Percentiles rank a stretch among this genome's conserved stretches.
Evolutionary conservation across 2,329 filamentous ascomycete genomes (phyloP).

Genomic region (Colletotrichum simmondsii): DNA sequence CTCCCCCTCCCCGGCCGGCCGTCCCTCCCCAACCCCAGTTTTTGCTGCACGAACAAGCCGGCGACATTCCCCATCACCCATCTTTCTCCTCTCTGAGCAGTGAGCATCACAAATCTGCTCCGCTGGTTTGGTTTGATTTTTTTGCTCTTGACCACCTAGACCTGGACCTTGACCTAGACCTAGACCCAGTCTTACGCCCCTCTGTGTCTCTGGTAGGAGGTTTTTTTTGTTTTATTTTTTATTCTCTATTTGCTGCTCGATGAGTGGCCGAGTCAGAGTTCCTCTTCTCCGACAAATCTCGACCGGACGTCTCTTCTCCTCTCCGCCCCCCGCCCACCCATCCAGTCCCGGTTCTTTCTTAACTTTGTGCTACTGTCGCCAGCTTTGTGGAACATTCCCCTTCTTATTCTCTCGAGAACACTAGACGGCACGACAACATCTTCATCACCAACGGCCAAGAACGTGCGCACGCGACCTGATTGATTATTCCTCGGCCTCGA

Average conservation of each 20-base stretch:
- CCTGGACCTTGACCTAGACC: not conserved
- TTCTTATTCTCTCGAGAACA: not conserved
- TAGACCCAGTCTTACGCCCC: not conserved
- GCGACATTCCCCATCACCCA: constrained; percentile 29
- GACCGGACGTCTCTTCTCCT: constrained; percentile 20
- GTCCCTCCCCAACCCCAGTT: constrained; percentile 30
- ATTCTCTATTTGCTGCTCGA: constrained; percentile 2
- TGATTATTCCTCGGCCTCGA: not conserved
- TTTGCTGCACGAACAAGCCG: constrained; percentile 28
- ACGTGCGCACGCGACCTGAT: constrained; percentile 18
- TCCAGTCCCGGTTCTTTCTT: not conserved
- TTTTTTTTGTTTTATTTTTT: not conserved
- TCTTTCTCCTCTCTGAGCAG: constrained; percentile 9
- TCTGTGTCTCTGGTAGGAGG: not conserved
- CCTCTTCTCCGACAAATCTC: constrained; percentile 20
- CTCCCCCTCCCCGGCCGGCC: constrained; percentile 24
- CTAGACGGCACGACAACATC: not conserved
- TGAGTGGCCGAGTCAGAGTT: constrained; percentile 13
- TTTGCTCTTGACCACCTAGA: not conserved
- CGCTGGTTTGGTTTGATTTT: constrained; percentile 22
- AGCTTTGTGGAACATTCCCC: not conserved
- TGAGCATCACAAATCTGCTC: constrained; percentile 29
- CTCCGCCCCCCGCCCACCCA: not conserved
- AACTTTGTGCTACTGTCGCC: not conserved
- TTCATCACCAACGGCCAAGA: not conserved